A percentile compares a stretch with the other conserved stretches of the same genome.
phyloP scores from a whole-genome alignment of 2,329 filamentous ascomycete genomes.

The Alternaria sp. region DNA sequence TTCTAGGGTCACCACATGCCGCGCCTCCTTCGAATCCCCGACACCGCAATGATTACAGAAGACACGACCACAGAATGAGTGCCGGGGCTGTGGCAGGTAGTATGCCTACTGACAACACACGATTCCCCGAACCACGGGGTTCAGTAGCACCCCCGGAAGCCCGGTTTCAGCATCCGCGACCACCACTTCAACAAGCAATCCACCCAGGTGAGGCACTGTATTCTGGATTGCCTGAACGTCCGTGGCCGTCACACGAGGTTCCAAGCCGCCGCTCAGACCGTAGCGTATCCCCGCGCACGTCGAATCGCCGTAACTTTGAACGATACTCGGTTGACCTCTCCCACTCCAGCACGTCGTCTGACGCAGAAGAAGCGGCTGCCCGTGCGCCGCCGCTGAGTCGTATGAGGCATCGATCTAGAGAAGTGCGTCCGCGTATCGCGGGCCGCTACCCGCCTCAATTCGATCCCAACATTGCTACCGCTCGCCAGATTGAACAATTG shows the following conservation, averaged over 20 bases:
- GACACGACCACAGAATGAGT: conserved; percentile 2
- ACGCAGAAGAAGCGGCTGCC: conserved; percentile 33
- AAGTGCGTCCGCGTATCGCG: conserved; percentile 21
- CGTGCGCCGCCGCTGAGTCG: conserved; percentile 27
- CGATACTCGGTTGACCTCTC: conserved; percentile 36
- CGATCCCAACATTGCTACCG: conserved; percentile 33
- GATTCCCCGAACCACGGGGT: conserved; percentile 5
- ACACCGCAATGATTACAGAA: conserved; percentile 6
- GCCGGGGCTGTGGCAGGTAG: conserved; percentile 9
- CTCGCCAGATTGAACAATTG: conserved; percentile 38
- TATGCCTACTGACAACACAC: conserved; percentile 7
- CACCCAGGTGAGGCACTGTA: conserved; percentile 13
- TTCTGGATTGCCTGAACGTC: conserved; percentile 19
- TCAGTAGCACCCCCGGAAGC: conserved; percentile 18
- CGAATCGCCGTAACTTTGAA: conserved; percentile 42
- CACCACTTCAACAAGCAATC: conserved; percentile 19
- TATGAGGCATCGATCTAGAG: conserved; percentile 20
- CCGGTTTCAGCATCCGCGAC: conserved; percentile 17
- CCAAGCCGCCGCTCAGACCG: conserved; percentile 32
- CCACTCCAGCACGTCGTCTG: conserved; percentile 28
- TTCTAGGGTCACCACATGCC: not conserved
- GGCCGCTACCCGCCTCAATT: conserved; percentile 10
- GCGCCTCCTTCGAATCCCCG: not conserved
- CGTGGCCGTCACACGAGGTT: conserved; percentile 9
- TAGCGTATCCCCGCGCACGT: conserved; percentile 35